Evolutionary conservation across 768 basidiomycete genomes (phyloP), one percentile per base, ranked within the genome.

Genomic region (Hemileccinum rubropunctum): DNA sequence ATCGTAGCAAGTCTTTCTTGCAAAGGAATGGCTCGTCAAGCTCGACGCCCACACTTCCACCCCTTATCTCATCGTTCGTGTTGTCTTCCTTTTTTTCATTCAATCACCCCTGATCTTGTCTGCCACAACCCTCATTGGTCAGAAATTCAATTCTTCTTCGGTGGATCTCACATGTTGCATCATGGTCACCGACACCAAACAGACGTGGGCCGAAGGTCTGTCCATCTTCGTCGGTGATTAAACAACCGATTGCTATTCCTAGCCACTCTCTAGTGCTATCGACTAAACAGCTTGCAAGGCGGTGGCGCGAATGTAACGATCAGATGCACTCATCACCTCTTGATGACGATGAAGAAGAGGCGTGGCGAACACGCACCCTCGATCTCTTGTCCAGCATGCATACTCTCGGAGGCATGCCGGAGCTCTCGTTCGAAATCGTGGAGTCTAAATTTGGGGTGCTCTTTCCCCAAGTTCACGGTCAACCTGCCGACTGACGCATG

Each of bases 21-120:
- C 70, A 48, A 86, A 82, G 63, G 86, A 89, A 65, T 91, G 88
- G 88, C 73, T 90, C 12, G 80, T 79, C 28, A 88, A 85, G 64
- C 71, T 77, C 44, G 83, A 89, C 60, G 71, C 72, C 33, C 71
- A 71, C 39, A 77, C 71, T 14, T 82, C 86, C 1, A 80, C 73
- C 2, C 82, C 87, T 30, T 90, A 89, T 68, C 77, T 91, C 56
- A 70, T 89, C 59, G 88, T 90, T 63, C 58, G 84, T 81, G 40
- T 55, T 34, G 37, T 28, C 42, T 41, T 46, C 42, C 30, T 32
- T 48, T 45, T 42, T 28, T 41, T 30, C 50, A 41, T 45, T 48
- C 51, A 41, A 37, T 40, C 23, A 33, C 41, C 36, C 38, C 42
- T 60, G 43, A 52, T 48, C 17, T 43, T 45, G 23, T 46, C 52